Base-by-base conservation (phyloP, 805 yeast genomes). In the Ogataea siamensis region DNA sequence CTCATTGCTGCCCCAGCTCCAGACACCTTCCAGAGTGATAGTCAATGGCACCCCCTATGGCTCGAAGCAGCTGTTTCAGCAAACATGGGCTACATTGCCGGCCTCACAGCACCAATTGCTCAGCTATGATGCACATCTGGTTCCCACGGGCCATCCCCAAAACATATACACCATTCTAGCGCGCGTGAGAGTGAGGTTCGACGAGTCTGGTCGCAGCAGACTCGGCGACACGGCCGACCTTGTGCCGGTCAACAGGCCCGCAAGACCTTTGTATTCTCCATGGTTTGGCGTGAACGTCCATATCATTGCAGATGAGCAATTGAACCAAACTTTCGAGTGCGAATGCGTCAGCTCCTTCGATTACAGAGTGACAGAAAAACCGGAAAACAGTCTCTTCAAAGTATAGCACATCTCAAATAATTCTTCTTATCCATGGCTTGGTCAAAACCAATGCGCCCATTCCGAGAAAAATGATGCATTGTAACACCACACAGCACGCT, bases 171-270 rank as follows among this genome's bases (percentile, higher is more conserved):
- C 76, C 11, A 65, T 74, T n/a, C 66, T 73, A 2, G 58, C 62
- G 7, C 66, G 68, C 35, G 65, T 76, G 11, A 84, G 81, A 56
- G 84, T 83, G 9, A 68, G 80, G 43, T 84, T 83, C 50, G 93
- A 85, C 58, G 93, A 85, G 52, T 73, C 81, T 37, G 93, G 93
- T 0, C 71, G 66, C 43, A 80, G 78, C 43, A 73, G 79, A 53
- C 51, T 74, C 18, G 88, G 88, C 2, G 83, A 80, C 39, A 69
- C 76, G 14, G 74, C 87, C 0, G 79, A 79, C 31, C 57, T 80
- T 41, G 55, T 71, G 17, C 48, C 49, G 16, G 31, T 41, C 18
- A 43, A 39, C 26, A 48, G 54, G 23, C 54, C 58, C 5, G 50
- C 55, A n/a, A 69, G 83, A 54, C 68, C 78, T 2, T 37, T 74